Base-by-base conservation (phyloP, 305 asterid genomes). In the Plantago lanceolata region DNA sequence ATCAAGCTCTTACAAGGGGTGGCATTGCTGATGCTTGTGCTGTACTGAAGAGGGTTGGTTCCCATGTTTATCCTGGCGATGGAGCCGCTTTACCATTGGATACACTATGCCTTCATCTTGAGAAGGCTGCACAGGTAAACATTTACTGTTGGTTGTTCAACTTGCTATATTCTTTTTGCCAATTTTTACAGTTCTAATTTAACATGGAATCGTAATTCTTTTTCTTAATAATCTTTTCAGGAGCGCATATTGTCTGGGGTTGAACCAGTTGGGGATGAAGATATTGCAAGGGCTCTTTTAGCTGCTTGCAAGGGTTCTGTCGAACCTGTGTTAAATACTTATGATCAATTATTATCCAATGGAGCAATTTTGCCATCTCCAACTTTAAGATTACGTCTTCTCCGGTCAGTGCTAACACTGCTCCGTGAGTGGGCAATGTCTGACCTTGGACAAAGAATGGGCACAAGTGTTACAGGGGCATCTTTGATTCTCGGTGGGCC, bases 1-100 rank as follows among this genome's bases (percentile, higher is more conserved):
- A 87, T 84, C 97, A 93, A 83, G 93, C 99, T 74, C 85, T 90
- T 67, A 79, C 83, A 65, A 83, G 83, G 60, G 97, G 95, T 67
- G 99, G 99, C 65, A 78, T 93, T 74, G 94, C 90, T 47, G 99
- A 93, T 79, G 99, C 96, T 63, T 90, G 96, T 80, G 80, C 87
- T 18, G 92, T 86, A 55, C 76, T 93, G 67, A 84, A 82, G 83
- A 93, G 97, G 76, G 96, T 79, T 61, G 96, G 95, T 68, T 84
- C 93, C 50, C 82, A 73, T 56, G 82, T 87, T 73, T 87, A 77
- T 67, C 95, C 95, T 21, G 94, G 95, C 33, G 99, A 89, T 76
- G 97, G 95, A 64, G 82, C 90, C 67, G 78, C 77, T 54, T 81
- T 93, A 75, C 97, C 99, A 18, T 78, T 90, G 68, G 97, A 85